Base-by-base conservation (phyloP, 2,329 filamentous ascomycete genomes). In the Cordyceps tenuipes region DNA sequence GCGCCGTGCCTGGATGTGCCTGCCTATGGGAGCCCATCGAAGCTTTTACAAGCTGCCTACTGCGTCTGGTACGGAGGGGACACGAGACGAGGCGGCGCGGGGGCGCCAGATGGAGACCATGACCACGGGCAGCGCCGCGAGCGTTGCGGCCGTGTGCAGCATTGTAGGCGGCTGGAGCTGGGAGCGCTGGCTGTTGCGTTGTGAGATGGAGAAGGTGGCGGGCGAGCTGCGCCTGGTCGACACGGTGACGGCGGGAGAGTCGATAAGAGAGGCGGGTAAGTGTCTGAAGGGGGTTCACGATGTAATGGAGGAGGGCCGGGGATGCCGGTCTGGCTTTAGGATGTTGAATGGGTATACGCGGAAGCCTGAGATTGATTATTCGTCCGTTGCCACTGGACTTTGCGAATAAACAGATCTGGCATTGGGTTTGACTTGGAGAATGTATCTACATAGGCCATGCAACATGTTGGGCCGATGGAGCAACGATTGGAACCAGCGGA, bases 101-200 rank as follows among this genome's bases (percentile, higher is more conserved):
- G 77, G 77, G 12, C 74, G 80, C 62, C 78, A 81, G 64, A 77
- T 84, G 65, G 85, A 90, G 63, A 85, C 86, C 19, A 80, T 83
- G 69, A 77, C 84, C 0, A 75, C 72, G 65, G 89, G 89, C 8
- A 88, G 82, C 67, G 91, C 88, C 0, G 83, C 86, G 54, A 83
- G 86, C 69, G 83, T 87, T 15, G 89, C 90, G 1, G 85, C 83
- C 66, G 79, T 96, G 64, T 88, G 89, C 13, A 92, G 92, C 21
- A 76, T 97, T 46, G 84, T 93, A 0, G 94, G 91, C 5, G 87
- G 88, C 29, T 94, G 91, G 86, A 86, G 87, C 71, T 99, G 92
- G 93, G 94, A 99, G 81, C 89, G 90, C 71, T 99, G 94, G 94
- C 82, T 97, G 72, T 76, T 97, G 65, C 90, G 91, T 69, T 82